Evolutionary conservation across 1,284 basidiomycete genomes (phyloP), one percentile per base, ranked within the genome.

Genomic region (Pseudozyma thailandica): DNA sequence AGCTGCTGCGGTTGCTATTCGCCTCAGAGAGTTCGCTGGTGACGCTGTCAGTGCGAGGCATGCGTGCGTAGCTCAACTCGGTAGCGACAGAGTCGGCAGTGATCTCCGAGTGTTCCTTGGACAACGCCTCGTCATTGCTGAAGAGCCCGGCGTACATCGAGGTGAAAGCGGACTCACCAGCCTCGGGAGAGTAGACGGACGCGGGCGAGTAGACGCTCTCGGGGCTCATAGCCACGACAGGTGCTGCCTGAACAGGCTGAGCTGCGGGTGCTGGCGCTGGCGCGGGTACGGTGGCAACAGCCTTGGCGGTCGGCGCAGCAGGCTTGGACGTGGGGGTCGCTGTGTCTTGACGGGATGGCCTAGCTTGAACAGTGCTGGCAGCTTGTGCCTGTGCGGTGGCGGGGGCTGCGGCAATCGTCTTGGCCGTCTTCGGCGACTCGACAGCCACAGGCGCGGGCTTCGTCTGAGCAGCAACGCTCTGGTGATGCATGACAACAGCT

Each of bases 121-220:
- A 23, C 31, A 58, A 13, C 8, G 30, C 26, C 8, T 57, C 55
- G n/a, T 50, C 57, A 10, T 18, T 39, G 38, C 30, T 21, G 16
- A 50, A 47, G 28, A 69, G 49, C 16, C 65, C 61, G 10, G 46
- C 57, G 23, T 56, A 55, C 12, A 62, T 61, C 4, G 55, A 42
- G 16, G 69, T 57, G 21, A 72, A 66, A 12, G 33, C 21, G 15
- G 44, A 47, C 12, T 63, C 52, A 30, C 2, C 33, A 2, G 33
- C 20, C 23, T 61, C 56, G 23, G 65, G 71, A 47, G 61, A 62
- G 52, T 65, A 73, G 43, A 64, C 25, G 2, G 65, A 69, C 3
- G 39, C 50, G 8, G 71, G 71, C 21, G 69, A 72, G 27, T 68
- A 72, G 52, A 68, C 64, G 47, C 63, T 68, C 35, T 68, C 64